These are phyloP conservation scores for Sarocladiaceae sp. DNA, from an alignment of 2,329 filamentous ascomycete species.

Conservation along the genomic window DNA sequence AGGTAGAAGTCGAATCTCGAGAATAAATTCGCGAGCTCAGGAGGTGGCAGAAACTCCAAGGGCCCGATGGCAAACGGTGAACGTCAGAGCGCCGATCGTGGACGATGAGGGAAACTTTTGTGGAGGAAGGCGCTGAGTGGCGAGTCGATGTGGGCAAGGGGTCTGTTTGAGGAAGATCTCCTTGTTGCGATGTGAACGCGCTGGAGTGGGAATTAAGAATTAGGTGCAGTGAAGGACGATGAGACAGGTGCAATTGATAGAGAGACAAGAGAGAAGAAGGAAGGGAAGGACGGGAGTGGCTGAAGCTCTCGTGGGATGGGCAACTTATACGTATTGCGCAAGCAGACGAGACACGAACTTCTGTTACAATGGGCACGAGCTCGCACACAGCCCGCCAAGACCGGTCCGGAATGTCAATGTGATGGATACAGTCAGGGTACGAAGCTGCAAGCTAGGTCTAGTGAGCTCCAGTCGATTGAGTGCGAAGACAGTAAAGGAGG, in stretches of 20 bases:
- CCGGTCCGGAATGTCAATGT: constrained; percentile 6
- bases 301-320: constrained; percentile 10
- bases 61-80: too few relatives aligned
- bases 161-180: too few relatives aligned
- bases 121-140: too few relatives aligned
- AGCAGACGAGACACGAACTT: too few relatives aligned
- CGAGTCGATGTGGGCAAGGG: too few relatives aligned
- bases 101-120: too few relatives aligned
- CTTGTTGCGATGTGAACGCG: too few relatives aligned
- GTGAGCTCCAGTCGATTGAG: too few relatives aligned
- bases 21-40: background rate
- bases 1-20: background rate
- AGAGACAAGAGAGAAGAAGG: background rate
- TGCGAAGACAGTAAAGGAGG: background rate
- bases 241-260: background rate
- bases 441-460: too few relatives aligned
- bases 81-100: too few relatives aligned
- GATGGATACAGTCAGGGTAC: too few relatives aligned
- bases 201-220: constrained; percentile 5
- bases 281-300: constrained; percentile 10
- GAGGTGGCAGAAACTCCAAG: background rate
- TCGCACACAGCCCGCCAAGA: constrained; percentile 4
- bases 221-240: background rate
- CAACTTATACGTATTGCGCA: constrained; percentile 1
- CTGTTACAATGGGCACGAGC: too few relatives aligned